A percentile compares a stretch with the other conserved stretches of the same genome.
Evolutionary conservation across 2,329 filamentous ascomycete species (phyloP).

Genomic region (Tolypocladium pustulatum): DNA sequence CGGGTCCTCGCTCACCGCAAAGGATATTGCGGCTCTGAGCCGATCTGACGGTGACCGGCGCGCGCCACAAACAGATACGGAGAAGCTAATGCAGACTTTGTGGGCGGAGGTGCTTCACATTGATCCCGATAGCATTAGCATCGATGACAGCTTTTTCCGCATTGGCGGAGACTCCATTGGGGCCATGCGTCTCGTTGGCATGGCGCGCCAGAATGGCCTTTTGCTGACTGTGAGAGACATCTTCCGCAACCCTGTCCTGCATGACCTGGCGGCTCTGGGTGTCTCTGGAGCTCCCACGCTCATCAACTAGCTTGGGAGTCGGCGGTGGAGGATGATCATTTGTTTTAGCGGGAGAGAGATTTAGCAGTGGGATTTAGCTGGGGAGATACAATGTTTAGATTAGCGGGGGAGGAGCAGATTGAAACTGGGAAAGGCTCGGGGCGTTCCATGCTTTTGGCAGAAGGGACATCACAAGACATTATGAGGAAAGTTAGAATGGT

Average conservation of each 20-base stretch:
- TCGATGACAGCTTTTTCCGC: conserved; percentile 23
- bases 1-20: background rate
- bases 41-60: conserved; percentile 4
- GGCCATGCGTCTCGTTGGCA: conserved; percentile 27
- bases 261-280: background rate
- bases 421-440: background rate
- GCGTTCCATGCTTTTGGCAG: background rate
- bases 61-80: conserved; percentile 5
- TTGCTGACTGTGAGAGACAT: conserved; percentile 15
- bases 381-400: no score
- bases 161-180: conserved; percentile 30
- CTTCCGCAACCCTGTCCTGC: conserved; percentile 10
- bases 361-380: no score
- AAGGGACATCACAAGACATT: background rate
- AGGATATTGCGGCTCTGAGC: conserved; percentile 1
- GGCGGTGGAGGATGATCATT: background rate
- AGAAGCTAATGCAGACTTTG: conserved; percentile 13
- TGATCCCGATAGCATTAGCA: conserved; percentile 16
- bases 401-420: background rate
- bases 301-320: background rate
- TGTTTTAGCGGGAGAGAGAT: no score
- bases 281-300: background rate
- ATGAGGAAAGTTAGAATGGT: background rate
- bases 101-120: conserved; percentile 29
- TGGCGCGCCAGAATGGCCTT: conserved; percentile 14